phyloP scores from a whole-genome alignment of 2,329 filamentous ascomycete genomes.

The Penicillium freii region DNA sequence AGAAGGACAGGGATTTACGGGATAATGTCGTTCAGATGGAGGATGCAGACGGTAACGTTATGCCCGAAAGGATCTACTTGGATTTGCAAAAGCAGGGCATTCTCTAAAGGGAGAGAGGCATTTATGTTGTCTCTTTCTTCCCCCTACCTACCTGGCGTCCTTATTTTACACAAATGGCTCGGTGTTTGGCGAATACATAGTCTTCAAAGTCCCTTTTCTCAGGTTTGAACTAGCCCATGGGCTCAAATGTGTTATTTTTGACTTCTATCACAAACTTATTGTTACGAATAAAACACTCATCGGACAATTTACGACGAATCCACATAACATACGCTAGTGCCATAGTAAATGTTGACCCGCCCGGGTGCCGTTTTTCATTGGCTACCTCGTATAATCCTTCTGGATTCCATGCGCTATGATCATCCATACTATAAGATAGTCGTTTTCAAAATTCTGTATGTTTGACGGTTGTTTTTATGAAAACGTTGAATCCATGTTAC shows the following conservation, averaged over 20 bases:
- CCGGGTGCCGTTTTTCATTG: background rate
- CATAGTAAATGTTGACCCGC: background rate
- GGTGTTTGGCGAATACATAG: conserved; percentile 31
- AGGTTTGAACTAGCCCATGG: background rate
- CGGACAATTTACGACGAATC: background rate
- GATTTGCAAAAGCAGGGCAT: conserved; percentile 92
- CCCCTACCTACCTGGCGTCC: background rate
- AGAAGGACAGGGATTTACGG: conserved; percentile 70
- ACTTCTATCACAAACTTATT: background rate
- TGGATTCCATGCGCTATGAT: too few relatives aligned
- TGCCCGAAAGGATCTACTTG: conserved; percentile 97
- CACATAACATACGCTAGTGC: background rate
- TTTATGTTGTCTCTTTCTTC: background rate
- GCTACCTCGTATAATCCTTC: background rate
- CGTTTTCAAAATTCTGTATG: too few relatives aligned
- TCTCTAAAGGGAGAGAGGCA: conserved; percentile 50
- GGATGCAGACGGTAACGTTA: conserved; percentile 94
- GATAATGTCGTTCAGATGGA: conserved; percentile 97
- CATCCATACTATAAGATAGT: too few relatives aligned
- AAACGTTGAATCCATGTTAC: too few relatives aligned
- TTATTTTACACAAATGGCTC: conserved; percentile 24
- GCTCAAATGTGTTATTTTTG: background rate
- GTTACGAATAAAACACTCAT: background rate
- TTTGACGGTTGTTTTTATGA: too few relatives aligned
- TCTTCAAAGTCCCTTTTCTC: background rate